Conservation (phyloP, 2,329 filamentous ascomycete genomes). For the Gnomoniopsis smithogilvyi region DNA sequence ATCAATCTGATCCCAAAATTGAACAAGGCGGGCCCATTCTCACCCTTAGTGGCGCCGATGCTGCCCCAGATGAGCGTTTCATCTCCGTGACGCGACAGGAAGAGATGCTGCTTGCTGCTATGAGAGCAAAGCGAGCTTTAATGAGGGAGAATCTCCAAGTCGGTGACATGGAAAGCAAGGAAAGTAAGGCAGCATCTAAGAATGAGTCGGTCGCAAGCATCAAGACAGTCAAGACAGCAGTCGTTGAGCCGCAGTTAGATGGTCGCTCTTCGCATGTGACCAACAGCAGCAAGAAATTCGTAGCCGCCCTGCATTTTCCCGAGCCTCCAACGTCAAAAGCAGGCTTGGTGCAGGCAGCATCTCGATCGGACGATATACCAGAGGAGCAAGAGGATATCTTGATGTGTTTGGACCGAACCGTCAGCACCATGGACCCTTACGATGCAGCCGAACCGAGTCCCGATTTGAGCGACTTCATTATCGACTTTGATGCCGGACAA, state of each 20-base stretch:
- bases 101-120: conserved; percentile 54
- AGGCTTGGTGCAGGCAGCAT: not conserved
- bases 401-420: conserved; percentile 21
- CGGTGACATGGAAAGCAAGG: not conserved
- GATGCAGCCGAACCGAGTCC: conserved; percentile 24
- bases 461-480: conserved; percentile 25
- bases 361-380: not conserved
- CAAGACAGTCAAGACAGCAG: conserved; percentile 10
- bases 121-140: conserved; percentile 53
- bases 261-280: not conserved
- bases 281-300: not conserved
- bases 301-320: conserved; percentile 3
- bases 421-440: conserved; percentile 8
- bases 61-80: conserved; percentile 37
- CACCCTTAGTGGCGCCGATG: conserved; percentile 20
- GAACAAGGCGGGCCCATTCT: conserved; percentile 30
- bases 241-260: not conserved
- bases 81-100: conserved; percentile 59
- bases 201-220: conserved; percentile 16
- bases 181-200: conserved; percentile 5
- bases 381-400: conserved; percentile 21
- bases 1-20: conserved; percentile 20
- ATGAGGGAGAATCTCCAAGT: conserved; percentile 43
- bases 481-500: conserved; percentile 23
- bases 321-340: conserved; percentile 1